Percentiles rank a stretch among this genome's conserved stretches.
These are phyloP conservation scores for Malus hybrid DNA, from an alignment of 331 rosid species.

Conservation along the genomic window DNA sequence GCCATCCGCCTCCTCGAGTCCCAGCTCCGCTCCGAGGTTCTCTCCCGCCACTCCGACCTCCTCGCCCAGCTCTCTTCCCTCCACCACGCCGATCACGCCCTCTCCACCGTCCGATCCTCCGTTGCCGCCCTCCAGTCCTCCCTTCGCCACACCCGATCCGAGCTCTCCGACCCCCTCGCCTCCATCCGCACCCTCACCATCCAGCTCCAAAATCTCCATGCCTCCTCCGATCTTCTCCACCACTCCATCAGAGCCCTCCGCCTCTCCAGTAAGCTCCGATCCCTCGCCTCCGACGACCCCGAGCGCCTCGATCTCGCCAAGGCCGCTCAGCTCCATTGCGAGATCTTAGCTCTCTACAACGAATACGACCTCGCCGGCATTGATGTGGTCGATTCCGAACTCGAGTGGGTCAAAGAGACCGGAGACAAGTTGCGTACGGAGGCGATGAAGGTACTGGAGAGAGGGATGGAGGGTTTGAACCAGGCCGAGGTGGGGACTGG, in stretches of 20 bases:
- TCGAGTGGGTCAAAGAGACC: no score
- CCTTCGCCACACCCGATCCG: slow-evolving; percentile 79
- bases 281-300: no score
- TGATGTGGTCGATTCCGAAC: no score
- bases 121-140: slow-evolving; percentile 84
- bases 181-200: slow-evolving; percentile 49
- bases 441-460: slow-evolving; percentile 38
- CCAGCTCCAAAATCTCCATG: slow-evolving; percentile 27
- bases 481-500: slow-evolving; percentile 97
- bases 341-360: no score
- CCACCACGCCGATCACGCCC: slow-evolving; percentile 80
- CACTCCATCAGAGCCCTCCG: no score
- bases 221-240: no score
- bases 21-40: slow-evolving; percentile 90
- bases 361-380: no score
- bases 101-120: slow-evolving; percentile 72
- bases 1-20: slow-evolving; percentile 92
- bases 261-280: no score
- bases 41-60: slow-evolving; percentile 83
- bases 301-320: no score
- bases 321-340: no score
- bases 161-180: slow-evolving; percentile 74
- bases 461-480: slow-evolving; percentile 95
- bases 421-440: no score
- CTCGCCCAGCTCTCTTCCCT: slow-evolving; percentile 89